Conservation (phyloP, 2,329 filamentous ascomycete species). For the Sporothrix euskadiensis region DNA sequence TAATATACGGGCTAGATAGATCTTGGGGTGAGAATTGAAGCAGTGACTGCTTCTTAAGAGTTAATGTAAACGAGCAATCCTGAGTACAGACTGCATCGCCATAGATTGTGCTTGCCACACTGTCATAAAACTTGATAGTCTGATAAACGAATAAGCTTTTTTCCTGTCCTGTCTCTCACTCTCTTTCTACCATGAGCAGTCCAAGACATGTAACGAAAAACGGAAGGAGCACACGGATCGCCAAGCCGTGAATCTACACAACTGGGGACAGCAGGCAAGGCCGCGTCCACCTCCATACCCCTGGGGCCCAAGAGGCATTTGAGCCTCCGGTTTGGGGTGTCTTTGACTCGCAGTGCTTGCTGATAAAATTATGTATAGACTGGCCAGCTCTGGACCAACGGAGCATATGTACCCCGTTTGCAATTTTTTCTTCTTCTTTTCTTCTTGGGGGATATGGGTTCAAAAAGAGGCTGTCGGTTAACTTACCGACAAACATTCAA, state of each 20-base stretch:
- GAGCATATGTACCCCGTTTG: neutral
- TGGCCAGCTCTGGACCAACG: neutral
- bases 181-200: neutral
- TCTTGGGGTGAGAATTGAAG: neutral
- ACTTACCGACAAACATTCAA: conserved; percentile 28
- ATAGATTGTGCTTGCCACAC: neutral
- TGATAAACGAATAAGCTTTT: conserved; percentile 8
- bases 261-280: neutral
- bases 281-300: conserved; percentile 8
- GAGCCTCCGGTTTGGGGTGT: neutral
- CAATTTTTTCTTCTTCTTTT: too few relatives aligned
- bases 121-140: neutral
- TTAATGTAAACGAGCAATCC: neutral
- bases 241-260: conserved; percentile 13
- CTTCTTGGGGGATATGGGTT: too few relatives aligned
- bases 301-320: neutral
- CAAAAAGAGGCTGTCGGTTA: neutral
- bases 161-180: neutral
- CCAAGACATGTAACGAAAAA: neutral
- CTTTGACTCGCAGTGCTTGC: neutral
- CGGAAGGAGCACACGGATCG: conserved; percentile 15
- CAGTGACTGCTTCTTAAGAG: neutral
- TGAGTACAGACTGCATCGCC: neutral
- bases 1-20: neutral
- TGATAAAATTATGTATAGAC: neutral